Evolutionary conservation across 257 asterid species (phyloP).

Genomic region (Forsythia viridissima): DNA sequence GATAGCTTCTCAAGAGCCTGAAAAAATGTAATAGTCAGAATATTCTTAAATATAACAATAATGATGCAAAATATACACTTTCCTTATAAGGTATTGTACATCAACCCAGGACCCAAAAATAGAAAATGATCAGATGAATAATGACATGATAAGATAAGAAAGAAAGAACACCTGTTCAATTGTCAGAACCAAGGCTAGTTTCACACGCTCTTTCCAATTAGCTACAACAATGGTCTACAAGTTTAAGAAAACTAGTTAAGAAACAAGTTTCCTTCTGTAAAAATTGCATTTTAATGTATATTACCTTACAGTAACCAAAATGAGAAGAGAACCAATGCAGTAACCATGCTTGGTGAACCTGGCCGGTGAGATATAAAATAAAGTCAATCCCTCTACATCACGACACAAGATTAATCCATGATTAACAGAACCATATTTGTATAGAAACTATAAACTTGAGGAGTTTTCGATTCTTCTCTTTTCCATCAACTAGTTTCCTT

Average conservation of each 20-base stretch:
- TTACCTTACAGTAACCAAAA: constrained; percentile 43
- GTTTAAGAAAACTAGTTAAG: constrained; percentile 20
- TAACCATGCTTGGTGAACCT: constrained; percentile 47
- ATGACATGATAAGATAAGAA: too few relatives aligned
- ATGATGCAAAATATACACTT: too few relatives aligned
- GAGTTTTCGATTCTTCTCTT: not conserved
- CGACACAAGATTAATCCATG: not conserved
- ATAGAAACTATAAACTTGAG: not conserved
- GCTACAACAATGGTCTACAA: too few relatives aligned
- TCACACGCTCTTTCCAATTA: too few relatives aligned
- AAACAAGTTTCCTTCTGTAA: not conserved
- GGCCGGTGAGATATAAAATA: not conserved
- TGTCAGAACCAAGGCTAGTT: too few relatives aligned
- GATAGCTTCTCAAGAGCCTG: too few relatives aligned
- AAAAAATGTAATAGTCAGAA: too few relatives aligned
- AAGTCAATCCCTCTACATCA: not conserved
- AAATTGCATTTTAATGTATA: not conserved
- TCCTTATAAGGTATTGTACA: too few relatives aligned
- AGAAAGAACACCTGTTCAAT: too few relatives aligned
- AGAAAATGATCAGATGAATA: too few relatives aligned
- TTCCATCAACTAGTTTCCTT: not conserved
- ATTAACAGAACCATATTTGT: not conserved
- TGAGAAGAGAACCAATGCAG: constrained; percentile 48
- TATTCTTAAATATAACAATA: too few relatives aligned
- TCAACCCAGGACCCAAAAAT: too few relatives aligned